Evolutionary conservation across 805 yeast genomes (phyloP).

Genomic region (Wickerhamiella domercqiae): DNA sequence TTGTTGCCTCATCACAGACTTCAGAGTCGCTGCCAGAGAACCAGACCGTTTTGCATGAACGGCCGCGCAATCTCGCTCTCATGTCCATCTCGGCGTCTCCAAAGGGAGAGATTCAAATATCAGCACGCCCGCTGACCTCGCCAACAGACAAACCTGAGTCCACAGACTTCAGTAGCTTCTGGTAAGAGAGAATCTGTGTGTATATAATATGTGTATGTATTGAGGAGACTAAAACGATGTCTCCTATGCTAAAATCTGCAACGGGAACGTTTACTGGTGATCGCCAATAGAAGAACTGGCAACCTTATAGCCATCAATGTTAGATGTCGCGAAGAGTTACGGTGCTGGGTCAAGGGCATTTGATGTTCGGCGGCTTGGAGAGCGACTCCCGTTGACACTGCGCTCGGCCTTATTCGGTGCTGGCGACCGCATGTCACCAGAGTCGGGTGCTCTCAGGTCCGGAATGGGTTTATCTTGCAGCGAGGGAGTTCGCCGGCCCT

Average conservation of each 20-base stretch:
- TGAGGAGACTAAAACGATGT: too few species aligned
- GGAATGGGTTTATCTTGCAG: conserved; percentile 14
- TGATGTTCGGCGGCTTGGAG: too few species aligned
- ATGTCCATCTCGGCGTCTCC: not conserved
- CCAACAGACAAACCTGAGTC: not conserved
- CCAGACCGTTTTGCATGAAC: not conserved
- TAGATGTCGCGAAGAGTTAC: too few species aligned
- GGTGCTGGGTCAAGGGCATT: too few species aligned
- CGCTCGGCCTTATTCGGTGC: conserved; percentile 2
- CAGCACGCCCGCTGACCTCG: not conserved
- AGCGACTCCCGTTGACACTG: too few species aligned
- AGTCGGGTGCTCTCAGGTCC: conserved; percentile 8
- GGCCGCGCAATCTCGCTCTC: not conserved
- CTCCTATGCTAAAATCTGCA: too few species aligned
- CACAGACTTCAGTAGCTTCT: too few species aligned
- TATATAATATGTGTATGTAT: too few species aligned
- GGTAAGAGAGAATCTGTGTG: too few species aligned
- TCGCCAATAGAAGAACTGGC: too few species aligned
- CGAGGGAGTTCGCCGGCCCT: conserved; percentile 18
- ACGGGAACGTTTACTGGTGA: too few species aligned
- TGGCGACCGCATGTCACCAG: conserved; percentile 1
- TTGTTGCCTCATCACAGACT: conserved; percentile 12
- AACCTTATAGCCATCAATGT: too few species aligned
- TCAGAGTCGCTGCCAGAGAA: not conserved
- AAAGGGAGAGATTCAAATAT: not conserved